Percentiles rank a stretch among this genome's conserved stretches.
phyloP scores from a whole-genome alignment of 1,284 basidiomycete genomes.

The Boletellus dicymbophilus region DNA sequence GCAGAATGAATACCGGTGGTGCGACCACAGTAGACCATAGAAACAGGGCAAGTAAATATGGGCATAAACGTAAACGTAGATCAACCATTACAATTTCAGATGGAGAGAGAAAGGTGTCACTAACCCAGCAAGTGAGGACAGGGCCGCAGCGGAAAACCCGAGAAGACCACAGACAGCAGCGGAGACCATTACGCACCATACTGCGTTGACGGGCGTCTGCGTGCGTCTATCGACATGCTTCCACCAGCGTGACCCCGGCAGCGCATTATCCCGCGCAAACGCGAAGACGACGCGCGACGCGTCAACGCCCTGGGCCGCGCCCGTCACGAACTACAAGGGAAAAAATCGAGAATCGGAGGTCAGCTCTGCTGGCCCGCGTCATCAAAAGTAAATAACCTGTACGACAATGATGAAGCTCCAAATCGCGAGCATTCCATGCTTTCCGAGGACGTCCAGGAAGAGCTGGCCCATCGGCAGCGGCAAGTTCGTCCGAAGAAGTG shows the following conservation, averaged over 20 bases:
- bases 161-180: slow-evolving; percentile 62
- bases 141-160: slow-evolving; percentile 63
- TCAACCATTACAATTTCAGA: too few relatives aligned
- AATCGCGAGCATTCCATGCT: slow-evolving; percentile 67
- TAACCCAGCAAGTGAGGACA: slow-evolving; percentile 68
- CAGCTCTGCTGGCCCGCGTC: slow-evolving; percentile 10
- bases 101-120: slow-evolving; percentile 25
- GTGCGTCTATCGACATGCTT: slow-evolving; percentile 58
- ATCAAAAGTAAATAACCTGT: too few relatives aligned
- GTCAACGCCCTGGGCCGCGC: slow-evolving; percentile 74
- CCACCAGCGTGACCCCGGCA: slow-evolving; percentile 71
- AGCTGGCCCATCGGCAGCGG: slow-evolving; percentile 74
- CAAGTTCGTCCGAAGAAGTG: slow-evolving; percentile 50
- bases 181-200: slow-evolving; percentile 68
- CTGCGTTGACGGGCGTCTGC: slow-evolving; percentile 71
- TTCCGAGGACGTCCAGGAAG: slow-evolving; percentile 65
- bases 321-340: slow-evolving; percentile 58
- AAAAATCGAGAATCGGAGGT: neutral
- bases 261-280: slow-evolving; percentile 71
- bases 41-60: too few relatives aligned
- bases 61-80: neutral
- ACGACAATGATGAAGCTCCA: slow-evolving; percentile 74
- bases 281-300: slow-evolving; percentile 76
- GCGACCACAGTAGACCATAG: too few relatives aligned
- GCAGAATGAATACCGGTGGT: too few relatives aligned